Evolutionary conservation across 495 filamentous ascomycete species (phyloP).

Genomic region (Talaromyces nanjingensis): DNA sequence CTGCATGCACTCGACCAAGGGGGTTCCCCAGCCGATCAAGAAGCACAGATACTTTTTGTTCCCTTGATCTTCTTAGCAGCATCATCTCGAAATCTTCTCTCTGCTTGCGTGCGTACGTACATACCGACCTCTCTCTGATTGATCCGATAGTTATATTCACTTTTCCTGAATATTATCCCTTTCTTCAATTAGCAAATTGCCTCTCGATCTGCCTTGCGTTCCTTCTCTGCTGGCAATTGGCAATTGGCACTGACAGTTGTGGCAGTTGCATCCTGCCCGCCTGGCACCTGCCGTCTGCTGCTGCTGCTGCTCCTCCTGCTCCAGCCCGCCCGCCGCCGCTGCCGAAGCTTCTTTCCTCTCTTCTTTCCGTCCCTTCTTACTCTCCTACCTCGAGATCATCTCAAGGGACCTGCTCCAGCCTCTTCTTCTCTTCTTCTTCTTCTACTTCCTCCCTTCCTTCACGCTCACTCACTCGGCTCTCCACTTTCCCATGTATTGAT

Average conservation of each 20-base stretch:
- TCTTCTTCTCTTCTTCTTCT: conserved; percentile 11
- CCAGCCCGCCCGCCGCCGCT: neutral
- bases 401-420: neutral
- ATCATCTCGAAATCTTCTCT: neutral
- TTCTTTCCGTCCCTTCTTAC: neutral
- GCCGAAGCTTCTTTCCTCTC: conserved; percentile 1
- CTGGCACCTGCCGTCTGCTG: neutral
- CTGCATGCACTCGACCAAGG: conserved; percentile 1
- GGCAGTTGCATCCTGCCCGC: neutral
- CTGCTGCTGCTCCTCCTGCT: neutral
- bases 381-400: conserved; percentile 6
- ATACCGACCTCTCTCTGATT: neutral
- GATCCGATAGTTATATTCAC: neutral
- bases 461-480: conserved; percentile 11
- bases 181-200: neutral
- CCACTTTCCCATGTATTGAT: conserved; percentile 14
- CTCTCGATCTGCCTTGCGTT: neutral
- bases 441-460: conserved; percentile 9
- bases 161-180: neutral
- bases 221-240: neutral
- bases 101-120: neutral
- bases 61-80: neutral
- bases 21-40: neutral
- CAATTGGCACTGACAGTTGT: neutral
- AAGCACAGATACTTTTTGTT: neutral